Evolutionary conservation across 1,284 basidiomycete genomes (phyloP), one percentile per base, ranked within the genome.

Genomic region (Trametes sp.): DNA sequence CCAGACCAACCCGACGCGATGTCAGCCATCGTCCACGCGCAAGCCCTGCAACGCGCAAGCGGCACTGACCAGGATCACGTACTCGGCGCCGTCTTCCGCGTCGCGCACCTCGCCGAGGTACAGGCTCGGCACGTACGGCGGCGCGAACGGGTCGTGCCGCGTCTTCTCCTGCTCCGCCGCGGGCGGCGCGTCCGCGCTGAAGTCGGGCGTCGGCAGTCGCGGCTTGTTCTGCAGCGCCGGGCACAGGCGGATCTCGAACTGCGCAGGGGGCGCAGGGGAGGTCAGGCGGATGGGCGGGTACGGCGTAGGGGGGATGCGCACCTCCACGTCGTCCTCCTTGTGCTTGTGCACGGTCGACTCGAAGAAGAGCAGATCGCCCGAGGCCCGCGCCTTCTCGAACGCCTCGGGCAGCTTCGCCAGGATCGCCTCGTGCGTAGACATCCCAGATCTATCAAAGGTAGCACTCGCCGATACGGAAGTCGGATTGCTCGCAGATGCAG

Each of bases 171-270:
- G 68, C 21, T 67, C 67, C 62, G 75, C 72, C 38, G 69, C 69
- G 31, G 73, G 66, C 23, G 70, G 67, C 26, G 76, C 74, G 23
- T 72, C 64, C 13, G 66, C 71, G 6, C 72, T 67, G 67, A 85
- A 81, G 64, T 82, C 78, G 29, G 82, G 80, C 7, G 80, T 76
- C 16, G 84, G 82, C 3, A 82, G 75, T n/a, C 71, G 69, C 2
- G 87, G 85, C 74, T 96, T 96, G 67, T 90, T 83, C 72, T 89
- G 87, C 41, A 96, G 78, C 0, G 93, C 91, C 23, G 93, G 91
- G 71, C 94, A 96, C 23, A 93, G 75, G 61, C 89, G 83, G 60
- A 96, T 84, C 75, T 95, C 84, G 76, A 92, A 95, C 94, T 96
- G 66, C 45, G 59, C 33, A 9, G 41, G 26, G 55, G 10, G 42